These are phyloP conservation scores for Cairneyella variabilis DNA, from an alignment of 495 filamentous ascomycete species.

Conservation along the genomic window DNA sequence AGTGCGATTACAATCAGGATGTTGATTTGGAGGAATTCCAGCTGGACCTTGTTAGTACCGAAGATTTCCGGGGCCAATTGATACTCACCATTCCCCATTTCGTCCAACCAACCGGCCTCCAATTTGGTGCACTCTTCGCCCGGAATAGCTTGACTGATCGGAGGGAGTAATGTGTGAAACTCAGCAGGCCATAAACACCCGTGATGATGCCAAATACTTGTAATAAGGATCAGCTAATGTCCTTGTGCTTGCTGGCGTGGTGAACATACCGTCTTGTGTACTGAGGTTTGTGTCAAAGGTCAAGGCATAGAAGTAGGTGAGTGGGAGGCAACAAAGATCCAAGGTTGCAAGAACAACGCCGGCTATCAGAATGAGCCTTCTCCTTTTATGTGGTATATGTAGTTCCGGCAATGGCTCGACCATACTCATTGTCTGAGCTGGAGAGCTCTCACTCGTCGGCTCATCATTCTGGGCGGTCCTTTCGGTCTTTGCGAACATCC, in stretches of 20 bases:
- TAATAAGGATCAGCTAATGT: constrained; percentile 3
- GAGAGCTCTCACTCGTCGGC: neutral
- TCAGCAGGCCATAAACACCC: constrained; percentile 18
- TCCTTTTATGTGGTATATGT: constrained; percentile 10
- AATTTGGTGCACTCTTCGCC: constrained; percentile 8
- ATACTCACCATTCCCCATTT: constrained; percentile 21
- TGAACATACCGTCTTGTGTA: constrained; percentile 13
- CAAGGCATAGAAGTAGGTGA: constrained; percentile 20
- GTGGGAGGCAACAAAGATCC: constrained; percentile 18
- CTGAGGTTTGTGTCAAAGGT: constrained; percentile 17
- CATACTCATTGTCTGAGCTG: neutral
- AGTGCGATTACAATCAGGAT: constrained; percentile 17
- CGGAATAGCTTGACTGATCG: constrained; percentile 18
- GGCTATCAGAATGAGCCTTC: constrained; percentile 2
- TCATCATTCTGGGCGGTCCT: neutral
- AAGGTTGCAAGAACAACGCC: constrained; percentile 9
- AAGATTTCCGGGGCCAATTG: neutral
- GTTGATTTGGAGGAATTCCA: constrained; percentile 21
- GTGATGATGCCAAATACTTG: constrained; percentile 20
- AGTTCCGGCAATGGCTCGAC: constrained; percentile 14
- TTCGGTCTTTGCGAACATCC: neutral
- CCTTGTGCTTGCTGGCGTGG: neutral
- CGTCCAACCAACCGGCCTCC: constrained; percentile 21
- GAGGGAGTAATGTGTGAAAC: constrained; percentile 20
- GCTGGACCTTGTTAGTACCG: neutral